phyloP scores from a whole-genome alignment of 768 basidiomycete genomes.

The Macrocybe gigantea region DNA sequence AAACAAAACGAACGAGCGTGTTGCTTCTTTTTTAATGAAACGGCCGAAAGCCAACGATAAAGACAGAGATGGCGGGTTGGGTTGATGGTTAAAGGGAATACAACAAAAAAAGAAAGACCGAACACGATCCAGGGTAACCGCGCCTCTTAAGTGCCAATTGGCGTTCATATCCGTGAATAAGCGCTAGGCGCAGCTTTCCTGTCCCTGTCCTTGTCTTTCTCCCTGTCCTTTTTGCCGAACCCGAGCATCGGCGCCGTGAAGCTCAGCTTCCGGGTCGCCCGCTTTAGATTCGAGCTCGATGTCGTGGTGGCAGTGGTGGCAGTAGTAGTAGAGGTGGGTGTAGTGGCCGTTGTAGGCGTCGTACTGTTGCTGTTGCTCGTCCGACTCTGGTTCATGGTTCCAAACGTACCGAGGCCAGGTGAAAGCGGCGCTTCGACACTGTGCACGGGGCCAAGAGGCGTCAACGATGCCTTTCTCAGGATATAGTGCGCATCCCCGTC shows the following conservation, averaged over 20 bases:
- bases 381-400: not conserved
- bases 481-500: no score
- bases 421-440: not conserved
- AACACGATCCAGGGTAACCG: no score
- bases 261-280: slow-evolving; percentile 62
- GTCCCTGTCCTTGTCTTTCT: slow-evolving; percentile 39
- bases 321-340: slow-evolving; percentile 10
- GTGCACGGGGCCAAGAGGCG: not conserved
- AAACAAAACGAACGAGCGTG: no score
- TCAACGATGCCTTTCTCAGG: no score
- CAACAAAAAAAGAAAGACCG: no score
- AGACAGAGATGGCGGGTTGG: no score
- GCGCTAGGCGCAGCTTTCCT: slow-evolving; percentile 6
- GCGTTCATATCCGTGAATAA: no score
- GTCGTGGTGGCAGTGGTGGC: slow-evolving; percentile 15
- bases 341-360: slow-evolving; percentile 4
- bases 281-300: slow-evolving; percentile 23
- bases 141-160: no score
- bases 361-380: not conserved
- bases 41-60: no score
- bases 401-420: not conserved
- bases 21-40: no score
- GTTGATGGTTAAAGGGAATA: no score
- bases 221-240: slow-evolving; percentile 51
- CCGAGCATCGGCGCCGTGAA: slow-evolving; percentile 56